Conservation (phyloP, 2,329 filamentous ascomycete species). For the Colletotrichum incanum region DNA sequence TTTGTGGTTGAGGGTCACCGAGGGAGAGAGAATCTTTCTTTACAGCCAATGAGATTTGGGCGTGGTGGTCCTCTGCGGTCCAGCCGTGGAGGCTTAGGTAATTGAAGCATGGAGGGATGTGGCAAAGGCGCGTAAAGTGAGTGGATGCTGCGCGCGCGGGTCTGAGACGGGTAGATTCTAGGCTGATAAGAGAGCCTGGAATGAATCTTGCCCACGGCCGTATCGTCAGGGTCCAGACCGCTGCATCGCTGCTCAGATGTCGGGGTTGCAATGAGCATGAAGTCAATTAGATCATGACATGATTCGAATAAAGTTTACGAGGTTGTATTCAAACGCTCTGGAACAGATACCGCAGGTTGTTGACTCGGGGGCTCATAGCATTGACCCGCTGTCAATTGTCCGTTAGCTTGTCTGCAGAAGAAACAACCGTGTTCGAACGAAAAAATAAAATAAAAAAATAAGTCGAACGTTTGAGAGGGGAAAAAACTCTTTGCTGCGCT, state of each 20-base stretch:
- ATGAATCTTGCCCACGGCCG: neutral
- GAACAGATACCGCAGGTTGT: constrained; percentile 19
- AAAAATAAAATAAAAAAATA: neutral
- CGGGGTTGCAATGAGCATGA: constrained; percentile 13
- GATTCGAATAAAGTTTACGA: constrained; percentile 35
- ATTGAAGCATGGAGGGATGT: neutral
- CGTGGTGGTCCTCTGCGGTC: constrained; percentile 17
- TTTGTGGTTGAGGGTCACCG: constrained; percentile 37
- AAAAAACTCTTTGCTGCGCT: neutral
- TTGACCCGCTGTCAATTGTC: constrained; percentile 21
- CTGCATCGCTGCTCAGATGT: neutral
- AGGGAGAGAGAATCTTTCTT: constrained; percentile 29
- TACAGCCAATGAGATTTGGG: constrained; percentile 34
- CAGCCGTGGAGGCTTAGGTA: constrained; percentile 28
- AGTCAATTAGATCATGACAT: constrained; percentile 23
- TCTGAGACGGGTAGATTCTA: neutral
- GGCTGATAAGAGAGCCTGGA: neutral
- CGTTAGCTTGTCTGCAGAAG: constrained; percentile 5
- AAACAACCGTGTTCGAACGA: neutral
- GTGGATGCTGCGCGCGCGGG: neutral
- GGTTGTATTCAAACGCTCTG: constrained; percentile 26
- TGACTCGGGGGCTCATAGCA: constrained; percentile 15
- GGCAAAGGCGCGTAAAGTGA: neutral
- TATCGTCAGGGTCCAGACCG: constrained; percentile 2
- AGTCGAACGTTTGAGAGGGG: neutral